A percentile compares a stretch with the other conserved stretches of the same genome.
These are phyloP conservation scores for Coccomyxa sp. DNA, from an alignment of 139 green algal genomes.

Conservation along the genomic window DNA sequence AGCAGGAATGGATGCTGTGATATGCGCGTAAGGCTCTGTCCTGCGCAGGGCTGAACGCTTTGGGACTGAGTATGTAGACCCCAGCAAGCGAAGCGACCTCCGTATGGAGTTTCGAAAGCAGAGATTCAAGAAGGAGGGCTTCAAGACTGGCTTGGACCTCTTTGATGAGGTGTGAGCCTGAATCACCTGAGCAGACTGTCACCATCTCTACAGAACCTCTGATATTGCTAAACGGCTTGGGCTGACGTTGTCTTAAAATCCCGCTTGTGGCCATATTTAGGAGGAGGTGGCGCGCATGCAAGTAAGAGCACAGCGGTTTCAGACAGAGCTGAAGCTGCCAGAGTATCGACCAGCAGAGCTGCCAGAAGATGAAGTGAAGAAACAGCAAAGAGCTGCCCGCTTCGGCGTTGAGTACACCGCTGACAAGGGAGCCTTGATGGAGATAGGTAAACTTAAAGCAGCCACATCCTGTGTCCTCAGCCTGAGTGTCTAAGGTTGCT, in stretches of 20 bases:
- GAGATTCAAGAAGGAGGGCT: constrained; percentile 29
- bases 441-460: not conserved
- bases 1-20: too few relatives aligned
- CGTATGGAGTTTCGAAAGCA: constrained; percentile 29
- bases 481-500: too few relatives aligned
- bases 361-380: constrained; percentile 43
- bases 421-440: constrained; percentile 27
- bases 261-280: constrained; percentile 18
- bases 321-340: constrained; percentile 8
- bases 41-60: constrained; percentile 59
- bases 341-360: constrained; percentile 23
- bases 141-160: constrained; percentile 68
- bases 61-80: constrained; percentile 45
- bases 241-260: too few relatives aligned
- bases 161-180: constrained; percentile 50
- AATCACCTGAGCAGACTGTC: too few relatives aligned
- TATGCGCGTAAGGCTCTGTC: not conserved
- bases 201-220: too few relatives aligned
- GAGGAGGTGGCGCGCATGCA: constrained; percentile 61
- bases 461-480: not conserved
- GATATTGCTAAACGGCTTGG: too few relatives aligned
- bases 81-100: constrained; percentile 40
- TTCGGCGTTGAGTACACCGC: constrained; percentile 59
- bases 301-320: constrained; percentile 54
- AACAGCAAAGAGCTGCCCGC: constrained; percentile 46